Conservation (phyloP, 345 rosid species). For the Ceriops zippeliana region DNA sequence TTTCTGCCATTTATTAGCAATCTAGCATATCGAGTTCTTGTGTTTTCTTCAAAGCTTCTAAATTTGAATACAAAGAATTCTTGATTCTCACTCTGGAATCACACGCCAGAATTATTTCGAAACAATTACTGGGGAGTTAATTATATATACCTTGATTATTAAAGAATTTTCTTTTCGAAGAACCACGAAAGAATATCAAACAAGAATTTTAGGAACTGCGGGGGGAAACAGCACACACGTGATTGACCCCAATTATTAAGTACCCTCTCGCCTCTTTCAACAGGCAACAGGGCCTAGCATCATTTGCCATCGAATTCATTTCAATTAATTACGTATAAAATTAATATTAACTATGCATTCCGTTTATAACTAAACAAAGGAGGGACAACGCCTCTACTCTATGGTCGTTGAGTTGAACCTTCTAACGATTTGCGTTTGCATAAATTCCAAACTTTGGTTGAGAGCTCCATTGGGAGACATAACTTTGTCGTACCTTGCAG, state of each 20-base stretch:
- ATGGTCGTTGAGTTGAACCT: not conserved
- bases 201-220: too few relatives aligned
- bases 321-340: too few relatives aligned
- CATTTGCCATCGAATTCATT: not conserved
- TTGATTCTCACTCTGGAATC: too few relatives aligned
- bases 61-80: not conserved
- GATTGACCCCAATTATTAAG: too few relatives aligned
- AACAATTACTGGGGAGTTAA: too few relatives aligned
- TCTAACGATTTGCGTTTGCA: not conserved
- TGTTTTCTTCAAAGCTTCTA: not conserved
- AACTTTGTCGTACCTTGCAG: too few relatives aligned
- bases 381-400: not conserved
- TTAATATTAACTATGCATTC: not conserved
- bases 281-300: not conserved
- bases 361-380: not conserved
- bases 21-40: too few relatives aligned
- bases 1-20: not conserved
- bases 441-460: not conserved
- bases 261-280: not conserved
- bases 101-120: too few relatives aligned
- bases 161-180: too few relatives aligned
- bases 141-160: too few relatives aligned
- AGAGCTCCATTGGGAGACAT: not conserved
- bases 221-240: too few relatives aligned
- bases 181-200: too few relatives aligned